These are phyloP conservation scores for Miscanthus lutarioriparius DNA, from an alignment of 176 grass and related monocot species.

Conservation along the genomic window DNA sequence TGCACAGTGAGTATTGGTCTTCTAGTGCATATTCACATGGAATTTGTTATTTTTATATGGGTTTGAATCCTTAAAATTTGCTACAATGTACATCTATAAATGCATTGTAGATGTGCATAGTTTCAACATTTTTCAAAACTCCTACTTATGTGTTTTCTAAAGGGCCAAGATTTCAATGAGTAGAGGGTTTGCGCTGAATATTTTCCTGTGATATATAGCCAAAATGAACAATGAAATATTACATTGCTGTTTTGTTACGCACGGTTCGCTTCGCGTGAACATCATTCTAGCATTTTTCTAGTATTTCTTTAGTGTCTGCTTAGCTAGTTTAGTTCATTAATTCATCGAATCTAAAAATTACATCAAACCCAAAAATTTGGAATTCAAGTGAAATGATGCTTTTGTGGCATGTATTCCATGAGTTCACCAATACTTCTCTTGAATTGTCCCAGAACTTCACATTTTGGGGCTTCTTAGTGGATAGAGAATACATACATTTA, in stretches of 20 bases:
- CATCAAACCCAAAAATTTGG: too few species aligned
- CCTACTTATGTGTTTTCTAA: not conserved
- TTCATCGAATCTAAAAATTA: not conserved
- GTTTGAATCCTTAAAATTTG: not conserved
- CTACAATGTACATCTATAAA: not conserved
- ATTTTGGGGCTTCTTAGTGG: not conserved
- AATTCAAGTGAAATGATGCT: not conserved
- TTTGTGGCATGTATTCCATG: not conserved
- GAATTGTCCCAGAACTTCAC: not conserved
- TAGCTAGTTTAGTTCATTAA: not conserved
- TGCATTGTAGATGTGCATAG: not conserved
- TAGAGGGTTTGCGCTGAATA: not conserved
- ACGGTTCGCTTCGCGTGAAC: not conserved
- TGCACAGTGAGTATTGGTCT: not conserved
- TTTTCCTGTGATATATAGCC: not conserved
- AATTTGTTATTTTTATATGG: not conserved
- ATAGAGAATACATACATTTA: not conserved
- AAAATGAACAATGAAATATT: not conserved
- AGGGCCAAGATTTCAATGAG: not conserved
- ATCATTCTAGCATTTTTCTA: not conserved
- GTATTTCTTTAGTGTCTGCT: not conserved
- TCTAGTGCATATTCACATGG: not conserved
- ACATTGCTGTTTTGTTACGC: not conserved
- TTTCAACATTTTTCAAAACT: not conserved
- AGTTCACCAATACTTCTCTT: not conserved